A percentile compares a stretch with the other conserved stretches of the same genome.
phyloP scores from a whole-genome alignment of 306 rosid genomes.

The Casuarina equisetifolia region DNA sequence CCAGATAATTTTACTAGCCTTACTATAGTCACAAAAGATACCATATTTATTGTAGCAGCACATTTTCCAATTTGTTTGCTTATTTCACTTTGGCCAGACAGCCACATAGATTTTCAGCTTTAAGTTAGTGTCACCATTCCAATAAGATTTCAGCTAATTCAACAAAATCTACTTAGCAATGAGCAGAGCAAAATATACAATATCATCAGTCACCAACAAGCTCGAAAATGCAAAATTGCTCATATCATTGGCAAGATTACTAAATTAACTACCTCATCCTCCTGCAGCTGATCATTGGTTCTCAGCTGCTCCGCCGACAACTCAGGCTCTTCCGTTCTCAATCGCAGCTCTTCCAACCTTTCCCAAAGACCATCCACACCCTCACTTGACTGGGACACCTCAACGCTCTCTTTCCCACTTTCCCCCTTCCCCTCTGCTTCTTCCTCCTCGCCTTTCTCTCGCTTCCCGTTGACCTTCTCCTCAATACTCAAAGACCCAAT shows the following conservation, averaged over 20 bases:
- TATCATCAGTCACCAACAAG: background rate
- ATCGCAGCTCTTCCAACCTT: conserved; percentile 47
- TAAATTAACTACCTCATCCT: conserved; percentile 63
- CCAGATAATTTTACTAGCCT: background rate
- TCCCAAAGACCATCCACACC: conserved; percentile 29
- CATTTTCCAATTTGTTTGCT: background rate
- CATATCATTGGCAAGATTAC: background rate
- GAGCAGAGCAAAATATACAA: background rate
- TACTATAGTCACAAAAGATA: background rate
- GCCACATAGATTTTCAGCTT: background rate
- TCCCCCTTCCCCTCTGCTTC: conserved; percentile 4
- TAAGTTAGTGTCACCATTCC: background rate
- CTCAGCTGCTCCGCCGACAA: conserved; percentile 59
- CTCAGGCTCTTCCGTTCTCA: conserved; percentile 39
- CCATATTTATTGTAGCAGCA: background rate
- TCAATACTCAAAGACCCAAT: conserved; percentile 19
- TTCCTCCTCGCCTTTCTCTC: conserved; percentile 5
- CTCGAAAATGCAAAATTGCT: background rate
- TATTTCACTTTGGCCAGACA: conserved; percentile 5
- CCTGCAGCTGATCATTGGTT: conserved; percentile 72
- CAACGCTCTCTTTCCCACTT: conserved; percentile 2
- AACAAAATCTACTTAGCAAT: background rate
- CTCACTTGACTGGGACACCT: conserved; percentile 28
- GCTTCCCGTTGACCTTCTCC: conserved; percentile 17
- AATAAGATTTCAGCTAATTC: background rate